These are phyloP conservation scores for Cercospora beticola DNA, from an alignment of 2,329 filamentous ascomycete genomes.

Conservation along the genomic window DNA sequence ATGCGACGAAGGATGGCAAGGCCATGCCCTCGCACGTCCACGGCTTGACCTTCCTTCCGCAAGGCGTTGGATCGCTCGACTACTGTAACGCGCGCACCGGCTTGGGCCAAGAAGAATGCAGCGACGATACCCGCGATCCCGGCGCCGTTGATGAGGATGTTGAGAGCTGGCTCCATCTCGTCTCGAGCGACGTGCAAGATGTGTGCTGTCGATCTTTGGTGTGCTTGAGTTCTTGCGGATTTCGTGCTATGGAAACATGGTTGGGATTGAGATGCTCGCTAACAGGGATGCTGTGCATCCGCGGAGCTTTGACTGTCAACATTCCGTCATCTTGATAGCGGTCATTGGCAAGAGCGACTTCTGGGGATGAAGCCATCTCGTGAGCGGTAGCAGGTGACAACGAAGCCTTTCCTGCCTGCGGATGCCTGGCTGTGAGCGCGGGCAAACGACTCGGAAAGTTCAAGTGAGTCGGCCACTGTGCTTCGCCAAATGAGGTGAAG, in stretches of 20 bases:
- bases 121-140: conserved; percentile 27
- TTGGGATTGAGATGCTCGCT: not conserved
- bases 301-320: not conserved
- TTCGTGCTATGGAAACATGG: not conserved
- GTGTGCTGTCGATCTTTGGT: not conserved
- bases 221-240: not conserved
- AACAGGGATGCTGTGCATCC: not conserved
- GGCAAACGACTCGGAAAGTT: not conserved
- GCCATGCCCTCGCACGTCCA: conserved; percentile 34
- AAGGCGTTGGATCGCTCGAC: conserved; percentile 33
- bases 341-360: not conserved
- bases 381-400: not conserved
- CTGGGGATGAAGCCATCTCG: not conserved
- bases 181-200: not conserved
- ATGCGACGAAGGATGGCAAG: conserved; percentile 30
- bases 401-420: not conserved
- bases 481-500: not conserved
- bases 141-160: conserved; percentile 5
- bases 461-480: not conserved
- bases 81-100: conserved; percentile 38
- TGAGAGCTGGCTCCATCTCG: not conserved
- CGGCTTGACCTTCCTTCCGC: conserved; percentile 30
- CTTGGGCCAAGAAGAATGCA: conserved; percentile 40
- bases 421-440: not conserved
- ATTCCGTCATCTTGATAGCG: not conserved